Evolutionary conservation across 2,329 filamentous ascomycete species (phyloP).

Genomic region (Neonectria punicea): DNA sequence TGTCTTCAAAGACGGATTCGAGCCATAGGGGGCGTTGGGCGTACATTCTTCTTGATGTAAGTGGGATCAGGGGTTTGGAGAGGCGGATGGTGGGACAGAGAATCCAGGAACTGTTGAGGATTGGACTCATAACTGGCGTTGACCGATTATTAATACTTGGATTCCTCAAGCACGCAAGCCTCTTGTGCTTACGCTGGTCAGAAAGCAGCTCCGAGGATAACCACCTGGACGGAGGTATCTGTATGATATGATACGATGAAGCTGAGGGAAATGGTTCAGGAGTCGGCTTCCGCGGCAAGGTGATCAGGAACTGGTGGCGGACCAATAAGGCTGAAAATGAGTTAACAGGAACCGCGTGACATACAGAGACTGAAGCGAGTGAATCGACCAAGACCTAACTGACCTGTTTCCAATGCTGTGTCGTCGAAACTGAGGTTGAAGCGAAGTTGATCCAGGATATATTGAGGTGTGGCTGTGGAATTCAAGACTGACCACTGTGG

Average conservation of each 20-base stretch:
- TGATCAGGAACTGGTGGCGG: not conserved
- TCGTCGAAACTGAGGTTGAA: slow-evolving; percentile 34
- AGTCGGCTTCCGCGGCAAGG: not conserved
- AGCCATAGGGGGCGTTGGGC: slow-evolving; percentile 50
- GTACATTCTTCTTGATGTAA: slow-evolving; percentile 34
- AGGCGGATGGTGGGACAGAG: not conserved
- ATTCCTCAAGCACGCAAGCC: not conserved
- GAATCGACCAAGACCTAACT: not conserved
- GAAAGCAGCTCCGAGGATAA: not conserved
- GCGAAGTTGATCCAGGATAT: slow-evolving; percentile 28
- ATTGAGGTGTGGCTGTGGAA: slow-evolving; percentile 36
- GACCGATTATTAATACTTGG: no score
- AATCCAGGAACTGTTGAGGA: not conserved
- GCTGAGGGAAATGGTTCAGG: not conserved
- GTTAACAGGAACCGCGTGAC: not conserved
- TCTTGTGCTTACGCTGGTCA: not conserved
- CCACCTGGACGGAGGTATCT: not conserved
- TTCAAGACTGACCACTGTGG: slow-evolving; percentile 9
- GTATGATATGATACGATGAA: slow-evolving; percentile 3
- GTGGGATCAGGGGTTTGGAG: not conserved
- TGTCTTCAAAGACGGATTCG: slow-evolving; percentile 40
- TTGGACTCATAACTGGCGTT: slow-evolving; percentile 7
- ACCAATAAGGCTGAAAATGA: not conserved
- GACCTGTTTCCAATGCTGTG: slow-evolving; percentile 6
- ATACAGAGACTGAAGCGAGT: not conserved